Conservation (phyloP, 805 yeast species). For the Vanderwaltozyma tropicalis region DNA sequence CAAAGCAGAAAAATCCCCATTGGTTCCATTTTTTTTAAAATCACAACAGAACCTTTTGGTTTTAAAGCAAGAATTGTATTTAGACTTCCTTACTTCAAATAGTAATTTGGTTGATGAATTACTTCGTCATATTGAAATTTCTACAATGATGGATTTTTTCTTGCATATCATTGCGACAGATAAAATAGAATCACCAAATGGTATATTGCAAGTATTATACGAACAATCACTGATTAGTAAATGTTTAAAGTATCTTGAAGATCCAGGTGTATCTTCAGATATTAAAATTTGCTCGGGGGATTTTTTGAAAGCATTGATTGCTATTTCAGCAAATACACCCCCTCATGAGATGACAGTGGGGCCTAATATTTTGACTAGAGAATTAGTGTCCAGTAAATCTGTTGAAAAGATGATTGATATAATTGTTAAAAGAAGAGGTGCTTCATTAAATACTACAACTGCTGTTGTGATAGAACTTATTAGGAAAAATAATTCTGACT, state of each 20-base stretch:
- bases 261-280: slow-evolving; percentile 46
- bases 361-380: slow-evolving; percentile 83
- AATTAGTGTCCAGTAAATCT: slow-evolving; percentile 62
- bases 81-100: not conserved
- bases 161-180: slow-evolving; percentile 83
- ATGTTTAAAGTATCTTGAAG: slow-evolving; percentile 49
- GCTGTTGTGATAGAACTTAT: slow-evolving; percentile 89
- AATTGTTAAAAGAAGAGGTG: slow-evolving; percentile 58
- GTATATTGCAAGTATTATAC: slow-evolving; percentile 64
- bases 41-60: slow-evolving; percentile 78
- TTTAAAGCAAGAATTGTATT: slow-evolving; percentile 41
- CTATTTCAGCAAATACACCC: slow-evolving; percentile 83
- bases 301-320: slow-evolving; percentile 80
- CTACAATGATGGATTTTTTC: slow-evolving; percentile 82
- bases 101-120: slow-evolving; percentile 40
- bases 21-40: slow-evolving; percentile 74
- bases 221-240: slow-evolving; percentile 64
- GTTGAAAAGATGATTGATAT: slow-evolving; percentile 54
- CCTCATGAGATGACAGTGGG: slow-evolving; percentile 74
- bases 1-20: slow-evolving; percentile 54
- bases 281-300: slow-evolving; percentile 88
- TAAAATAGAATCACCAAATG: slow-evolving; percentile 76
- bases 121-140: slow-evolving; percentile 66
- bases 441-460: slow-evolving; percentile 82
- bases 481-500: slow-evolving; percentile 91